phyloP scores from a whole-genome alignment of 495 filamentous ascomycete genomes.

The Extremus antarcticus region DNA sequence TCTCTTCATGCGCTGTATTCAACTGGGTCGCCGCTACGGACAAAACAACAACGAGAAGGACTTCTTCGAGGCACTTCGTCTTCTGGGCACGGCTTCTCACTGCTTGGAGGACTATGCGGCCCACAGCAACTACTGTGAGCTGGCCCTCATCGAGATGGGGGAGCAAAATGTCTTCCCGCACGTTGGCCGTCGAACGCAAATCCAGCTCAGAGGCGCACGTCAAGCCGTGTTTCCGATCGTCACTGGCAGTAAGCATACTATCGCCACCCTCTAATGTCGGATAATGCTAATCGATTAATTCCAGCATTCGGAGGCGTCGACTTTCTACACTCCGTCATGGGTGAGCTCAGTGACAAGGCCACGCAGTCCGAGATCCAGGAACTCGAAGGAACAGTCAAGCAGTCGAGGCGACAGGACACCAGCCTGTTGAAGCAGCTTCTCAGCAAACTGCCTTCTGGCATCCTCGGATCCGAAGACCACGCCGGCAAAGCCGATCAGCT shows the following conservation, averaged over 20 bases:
- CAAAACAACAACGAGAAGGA: conserved; percentile 53
- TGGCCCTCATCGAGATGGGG: conserved; percentile 74
- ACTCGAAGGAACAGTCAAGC: conserved; percentile 62
- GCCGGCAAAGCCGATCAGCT: conserved; percentile 53
- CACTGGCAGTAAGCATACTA: too few relatives aligned
- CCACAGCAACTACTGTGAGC: conserved; percentile 82
- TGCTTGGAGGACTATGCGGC: conserved; percentile 90
- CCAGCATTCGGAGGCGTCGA: conserved; percentile 77
- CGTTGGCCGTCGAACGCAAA: conserved; percentile 58
- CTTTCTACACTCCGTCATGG: conserved; percentile 75
- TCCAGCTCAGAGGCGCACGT: conserved; percentile 54
- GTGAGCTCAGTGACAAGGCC: conserved; percentile 79
- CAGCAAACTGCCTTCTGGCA: conserved; percentile 61
- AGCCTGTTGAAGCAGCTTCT: conserved; percentile 66
- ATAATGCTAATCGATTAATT: too few relatives aligned
- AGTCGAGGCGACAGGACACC: conserved; percentile 43
- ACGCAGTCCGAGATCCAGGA: conserved; percentile 77
- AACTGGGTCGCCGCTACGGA: conserved; percentile 61
- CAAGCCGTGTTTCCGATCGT: conserved; percentile 62
- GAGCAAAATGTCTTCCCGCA: conserved; percentile 74
- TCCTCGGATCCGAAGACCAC: conserved; percentile 61
- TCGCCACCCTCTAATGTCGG: too few relatives aligned
- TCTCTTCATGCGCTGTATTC: conserved; percentile 59
- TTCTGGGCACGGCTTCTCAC: conserved; percentile 77
- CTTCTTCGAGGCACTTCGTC: conserved; percentile 70